Percentiles rank a stretch among this genome's conserved stretches.
These are phyloP conservation scores for Pleurotus giganteus DNA, from an alignment of 768 basidiomycete species.

Conservation along the genomic window DNA sequence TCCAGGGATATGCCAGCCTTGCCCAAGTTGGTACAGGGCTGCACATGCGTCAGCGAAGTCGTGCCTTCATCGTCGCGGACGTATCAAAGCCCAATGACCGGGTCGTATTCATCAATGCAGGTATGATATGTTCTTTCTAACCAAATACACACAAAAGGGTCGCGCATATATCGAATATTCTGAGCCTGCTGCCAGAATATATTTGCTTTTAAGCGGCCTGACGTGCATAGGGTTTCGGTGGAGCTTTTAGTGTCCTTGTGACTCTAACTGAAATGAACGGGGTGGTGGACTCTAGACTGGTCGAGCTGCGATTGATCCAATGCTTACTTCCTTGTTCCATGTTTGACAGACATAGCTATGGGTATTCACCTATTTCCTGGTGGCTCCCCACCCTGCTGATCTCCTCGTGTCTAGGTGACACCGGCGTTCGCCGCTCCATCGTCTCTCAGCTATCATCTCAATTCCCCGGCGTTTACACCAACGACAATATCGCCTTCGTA, in stretches of 20 bases:
- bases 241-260: constrained; percentile 3
- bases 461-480: constrained; percentile 63
- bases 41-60: constrained; percentile 77
- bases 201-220: neutral
- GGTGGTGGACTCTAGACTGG: neutral
- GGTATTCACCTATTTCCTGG: constrained; percentile 28
- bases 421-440: constrained; percentile 69
- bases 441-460: constrained; percentile 51
- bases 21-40: constrained; percentile 70
- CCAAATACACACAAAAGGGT: constrained; percentile 4
- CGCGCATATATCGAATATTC: constrained; percentile 2
- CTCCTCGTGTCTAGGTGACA: constrained; percentile 37
- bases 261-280: neutral
- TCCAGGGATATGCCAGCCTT: constrained; percentile 64
- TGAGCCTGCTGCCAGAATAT: constrained; percentile 1
- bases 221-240: neutral
- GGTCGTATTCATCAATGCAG: constrained; percentile 75
- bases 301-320: neutral
- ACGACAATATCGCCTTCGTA: constrained; percentile 73
- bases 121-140: constrained; percentile 28
- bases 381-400: constrained; percentile 1
- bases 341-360: constrained; percentile 67
- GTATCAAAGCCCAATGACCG: constrained; percentile 52
- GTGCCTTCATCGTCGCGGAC: constrained; percentile 75
- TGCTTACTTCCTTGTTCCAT: constrained; percentile 2